Evolutionary conservation across 768 basidiomycete species (phyloP), one percentile per base, ranked within the genome.

Genomic region (Lanmaoa pseudosensibilis): DNA sequence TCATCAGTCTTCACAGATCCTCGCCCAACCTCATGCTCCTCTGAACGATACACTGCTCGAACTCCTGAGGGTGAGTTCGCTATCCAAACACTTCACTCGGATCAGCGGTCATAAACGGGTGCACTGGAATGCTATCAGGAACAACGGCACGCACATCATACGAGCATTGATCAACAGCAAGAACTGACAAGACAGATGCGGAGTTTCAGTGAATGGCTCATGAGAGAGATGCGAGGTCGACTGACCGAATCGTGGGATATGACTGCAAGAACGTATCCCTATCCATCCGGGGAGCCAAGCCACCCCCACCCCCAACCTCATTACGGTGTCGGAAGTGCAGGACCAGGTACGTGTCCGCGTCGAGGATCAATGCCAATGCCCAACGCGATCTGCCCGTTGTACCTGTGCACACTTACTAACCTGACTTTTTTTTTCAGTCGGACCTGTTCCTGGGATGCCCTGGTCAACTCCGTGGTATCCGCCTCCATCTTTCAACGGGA

Each of bases 211-310:
- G 56, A 58, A 45, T 58, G 57, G 57, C 25, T 58, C 5, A 50
- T 58, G 55, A 46, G 13, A 37, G 57, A 58, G 44, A 46, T 58
- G 55, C 49, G 46, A 37, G 55, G 58, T 38, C 30, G 37, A 41
- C 12, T 46, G 19, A 1, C 23, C 6, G 55, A 58, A 6, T 37
- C 51, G 49, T 49, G 48, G 33, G 19, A 30, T 27, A 49, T 45
- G 36, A 34, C n/a, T 18, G 2, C 27, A 13, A 46, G 33, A 30
- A n/a, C 7, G 33, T 16, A 50, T 41, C 5, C 36, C 10, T 16
- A 18, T 38, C 41, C 11, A 2, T 36, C 40, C 15, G 19, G n/a
- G 21, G 48, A 57, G 5, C 3, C 16, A 10, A 23, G n/a, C 18
- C 2, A 33, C 8, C 3, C 19, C 5, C 30, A 19, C 4, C 3